These are phyloP conservation scores for Suillus lakei DNA, from an alignment of 768 basidiomycete genomes.

Conservation along the genomic window DNA sequence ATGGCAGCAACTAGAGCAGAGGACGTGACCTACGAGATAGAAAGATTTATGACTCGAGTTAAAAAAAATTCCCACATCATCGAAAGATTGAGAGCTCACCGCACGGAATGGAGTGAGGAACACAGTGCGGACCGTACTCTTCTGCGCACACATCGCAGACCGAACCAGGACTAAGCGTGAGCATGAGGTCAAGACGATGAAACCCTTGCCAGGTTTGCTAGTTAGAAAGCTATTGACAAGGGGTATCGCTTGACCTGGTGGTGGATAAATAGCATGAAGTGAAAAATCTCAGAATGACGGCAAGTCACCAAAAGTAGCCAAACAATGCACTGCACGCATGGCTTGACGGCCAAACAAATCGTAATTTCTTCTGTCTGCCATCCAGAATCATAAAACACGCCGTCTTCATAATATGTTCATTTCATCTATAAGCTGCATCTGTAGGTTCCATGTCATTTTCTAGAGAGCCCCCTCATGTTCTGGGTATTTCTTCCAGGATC, in stretches of 20 bases:
- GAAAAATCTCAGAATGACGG: conserved; percentile 38
- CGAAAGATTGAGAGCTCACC: conserved; percentile 48
- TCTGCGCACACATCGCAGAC: conserved; percentile 91
- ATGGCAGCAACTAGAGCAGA: conserved; percentile 78
- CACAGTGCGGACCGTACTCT: conserved; percentile 75
- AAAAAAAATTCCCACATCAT: conserved; percentile 27
- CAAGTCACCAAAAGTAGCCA: conserved; percentile 32
- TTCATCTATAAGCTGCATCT: neutral
- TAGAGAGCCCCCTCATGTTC: conserved; percentile 11
- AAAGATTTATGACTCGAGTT: conserved; percentile 10
- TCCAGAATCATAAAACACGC: conserved; percentile 14
- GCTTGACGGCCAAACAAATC: conserved; percentile 15
- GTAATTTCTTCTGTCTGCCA: neutral
- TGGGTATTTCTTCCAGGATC: conserved; percentile 4
- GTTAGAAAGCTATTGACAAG: conserved; percentile 44
- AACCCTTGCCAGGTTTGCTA: conserved; percentile 44
- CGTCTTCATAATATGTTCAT: conserved; percentile 17
- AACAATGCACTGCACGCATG: conserved; percentile 34
- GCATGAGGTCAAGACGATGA: conserved; percentile 58
- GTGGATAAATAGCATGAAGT: conserved; percentile 54
- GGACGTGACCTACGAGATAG: conserved; percentile 66
- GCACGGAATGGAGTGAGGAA: conserved; percentile 83
- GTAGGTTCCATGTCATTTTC: conserved; percentile 7
- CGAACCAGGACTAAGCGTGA: conserved; percentile 82
- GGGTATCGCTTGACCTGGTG: conserved; percentile 47